These are phyloP conservation scores for Lentinula edodes DNA, from an alignment of 768 basidiomycete species.

Conservation along the genomic window DNA sequence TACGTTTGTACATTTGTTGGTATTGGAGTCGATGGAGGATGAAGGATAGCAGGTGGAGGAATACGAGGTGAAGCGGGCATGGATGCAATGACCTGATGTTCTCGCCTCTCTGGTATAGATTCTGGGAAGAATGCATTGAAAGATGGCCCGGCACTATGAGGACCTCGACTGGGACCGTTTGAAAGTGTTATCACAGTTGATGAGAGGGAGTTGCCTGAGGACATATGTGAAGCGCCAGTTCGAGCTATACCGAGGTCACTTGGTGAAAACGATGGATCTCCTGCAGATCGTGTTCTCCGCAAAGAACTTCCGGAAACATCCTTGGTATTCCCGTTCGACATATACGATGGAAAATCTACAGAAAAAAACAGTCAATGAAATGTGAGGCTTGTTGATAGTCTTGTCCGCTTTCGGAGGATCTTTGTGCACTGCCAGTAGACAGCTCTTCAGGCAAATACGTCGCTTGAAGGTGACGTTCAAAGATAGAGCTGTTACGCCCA, in stretches of 20 bases:
- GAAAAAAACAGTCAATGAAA: neutral
- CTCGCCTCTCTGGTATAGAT: neutral
- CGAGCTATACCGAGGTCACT: neutral
- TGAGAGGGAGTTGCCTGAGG: neutral
- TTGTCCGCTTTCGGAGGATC: neutral
- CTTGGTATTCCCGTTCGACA: neutral
- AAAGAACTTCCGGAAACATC: constrained; percentile 17
- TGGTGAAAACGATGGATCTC: constrained; percentile 24
- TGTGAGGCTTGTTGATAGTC: neutral
- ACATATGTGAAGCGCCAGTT: neutral
- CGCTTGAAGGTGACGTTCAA: neutral
- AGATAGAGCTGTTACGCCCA: neutral
- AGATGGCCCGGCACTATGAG: constrained; percentile 3
- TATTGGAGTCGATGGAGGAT: neutral
- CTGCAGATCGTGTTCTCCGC: constrained; percentile 33
- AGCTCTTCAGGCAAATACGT: too few species aligned
- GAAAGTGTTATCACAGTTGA: neutral
- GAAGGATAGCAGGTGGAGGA: neutral
- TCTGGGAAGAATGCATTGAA: neutral
- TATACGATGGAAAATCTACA: neutral
- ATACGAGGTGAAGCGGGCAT: neutral
- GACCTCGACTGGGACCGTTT: neutral
- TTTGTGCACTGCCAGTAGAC: neutral
- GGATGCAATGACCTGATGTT: neutral
- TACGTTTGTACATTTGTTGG: neutral